Evolutionary conservation across 257 asterid genomes (phyloP).

Genomic region (Prunella vulgaris): DNA sequence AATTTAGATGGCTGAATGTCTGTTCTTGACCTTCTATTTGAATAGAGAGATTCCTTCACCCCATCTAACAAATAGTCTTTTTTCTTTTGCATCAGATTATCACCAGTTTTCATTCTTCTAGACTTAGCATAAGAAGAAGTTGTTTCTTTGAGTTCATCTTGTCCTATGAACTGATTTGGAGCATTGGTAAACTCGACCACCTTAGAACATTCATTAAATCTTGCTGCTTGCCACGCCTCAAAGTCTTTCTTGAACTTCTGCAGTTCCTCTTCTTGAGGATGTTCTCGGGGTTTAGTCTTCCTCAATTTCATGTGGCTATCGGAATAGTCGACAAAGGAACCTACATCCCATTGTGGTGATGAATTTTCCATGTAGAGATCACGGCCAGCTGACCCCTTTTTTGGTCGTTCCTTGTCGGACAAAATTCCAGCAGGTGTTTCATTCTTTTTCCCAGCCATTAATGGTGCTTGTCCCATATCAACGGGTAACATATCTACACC

Average conservation of each 20-base stretch:
- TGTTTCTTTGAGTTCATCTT: constrained; percentile 53
- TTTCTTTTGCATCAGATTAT: constrained; percentile 25
- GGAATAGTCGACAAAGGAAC: constrained; percentile 29
- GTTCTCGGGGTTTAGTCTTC: constrained; percentile 66
- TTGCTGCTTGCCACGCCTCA: constrained; percentile 74
- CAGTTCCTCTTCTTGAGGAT: constrained; percentile 82
- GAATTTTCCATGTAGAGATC: constrained; percentile 28
- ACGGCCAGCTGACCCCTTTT: constrained; percentile 29
- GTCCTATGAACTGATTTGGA: constrained; percentile 46
- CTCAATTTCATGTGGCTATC: constrained; percentile 30
- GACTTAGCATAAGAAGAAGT: constrained; percentile 38
- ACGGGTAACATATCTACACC: constrained; percentile 71
- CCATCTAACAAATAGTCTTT: constrained; percentile 27
- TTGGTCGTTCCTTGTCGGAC: constrained; percentile 27
- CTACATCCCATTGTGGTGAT: constrained; percentile 29
- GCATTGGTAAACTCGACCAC: constrained; percentile 33
- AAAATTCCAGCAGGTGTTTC: constrained; percentile 23
- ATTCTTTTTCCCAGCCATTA: constrained; percentile 30
- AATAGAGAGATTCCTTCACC: constrained; percentile 25
- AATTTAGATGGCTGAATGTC: constrained; percentile 25
- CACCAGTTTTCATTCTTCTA: constrained; percentile 21
- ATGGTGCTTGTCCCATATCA: constrained; percentile 34
- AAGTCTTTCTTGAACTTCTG: constrained; percentile 83
- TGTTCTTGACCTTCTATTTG: constrained; percentile 25
- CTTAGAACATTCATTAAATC: constrained; percentile 58